phyloP scores from a whole-genome alignment of 352 stramenopile genomes.

The Phytophthora agathidicida region DNA sequence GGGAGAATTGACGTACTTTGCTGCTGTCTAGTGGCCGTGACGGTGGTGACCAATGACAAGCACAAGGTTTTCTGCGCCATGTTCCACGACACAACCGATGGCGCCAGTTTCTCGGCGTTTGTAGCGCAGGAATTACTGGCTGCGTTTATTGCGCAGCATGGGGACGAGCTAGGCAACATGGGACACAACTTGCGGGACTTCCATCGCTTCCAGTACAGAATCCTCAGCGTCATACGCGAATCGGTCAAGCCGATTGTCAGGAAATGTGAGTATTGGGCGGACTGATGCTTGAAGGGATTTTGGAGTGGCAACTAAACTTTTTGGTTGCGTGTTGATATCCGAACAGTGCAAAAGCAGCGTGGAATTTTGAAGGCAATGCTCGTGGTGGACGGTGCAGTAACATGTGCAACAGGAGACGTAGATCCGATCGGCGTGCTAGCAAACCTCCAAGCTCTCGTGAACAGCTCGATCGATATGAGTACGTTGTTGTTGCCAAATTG shows the following conservation, averaged over 20 bases:
- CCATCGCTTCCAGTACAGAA: constrained; percentile 89
- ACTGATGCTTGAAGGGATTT: not conserved
- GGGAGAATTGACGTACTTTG: constrained; percentile 7
- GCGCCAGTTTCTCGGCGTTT: constrained; percentile 82
- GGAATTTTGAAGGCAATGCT: constrained; percentile 91
- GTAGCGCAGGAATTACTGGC: constrained; percentile 89
- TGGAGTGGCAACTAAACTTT: constrained; percentile 3
- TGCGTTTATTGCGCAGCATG: constrained; percentile 83
- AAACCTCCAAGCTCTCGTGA: constrained; percentile 89
- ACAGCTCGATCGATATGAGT: constrained; percentile 88
- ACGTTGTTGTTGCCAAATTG: constrained; percentile 34
- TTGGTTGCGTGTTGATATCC: constrained; percentile 3
- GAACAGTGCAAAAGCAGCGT: constrained; percentile 84
- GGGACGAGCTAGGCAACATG: constrained; percentile 75
- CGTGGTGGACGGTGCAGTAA: constrained; percentile 85
- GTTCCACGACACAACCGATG: constrained; percentile 89
- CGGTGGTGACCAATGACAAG: constrained; percentile 87
- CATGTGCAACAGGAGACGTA: constrained; percentile 85
- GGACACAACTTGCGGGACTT: constrained; percentile 93
- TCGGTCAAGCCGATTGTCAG: constrained; percentile 84
- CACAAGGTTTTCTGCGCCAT: constrained; percentile 93
- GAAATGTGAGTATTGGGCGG: constrained; percentile 59
- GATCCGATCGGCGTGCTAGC: constrained; percentile 92
- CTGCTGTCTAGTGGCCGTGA: constrained; percentile 78
- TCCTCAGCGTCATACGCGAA: constrained; percentile 82